phyloP scores from a whole-genome alignment of 1,284 basidiomycete species.

The Macrocystidia cucumis region DNA sequence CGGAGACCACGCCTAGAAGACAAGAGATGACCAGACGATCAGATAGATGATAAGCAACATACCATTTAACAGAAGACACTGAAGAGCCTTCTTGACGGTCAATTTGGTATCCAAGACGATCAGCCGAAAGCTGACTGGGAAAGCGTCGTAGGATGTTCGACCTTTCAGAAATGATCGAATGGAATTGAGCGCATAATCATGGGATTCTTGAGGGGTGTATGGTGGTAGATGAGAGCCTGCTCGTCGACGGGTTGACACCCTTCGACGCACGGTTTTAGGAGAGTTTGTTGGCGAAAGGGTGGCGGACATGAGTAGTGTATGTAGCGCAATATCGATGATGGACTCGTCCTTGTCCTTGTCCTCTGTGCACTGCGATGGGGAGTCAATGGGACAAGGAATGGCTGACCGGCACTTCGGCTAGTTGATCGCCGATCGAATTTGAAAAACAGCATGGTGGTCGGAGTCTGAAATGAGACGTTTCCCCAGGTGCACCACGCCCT shows the following conservation, averaged over 20 bases:
- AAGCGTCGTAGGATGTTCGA: slow-evolving; percentile 89
- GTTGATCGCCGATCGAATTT: too few relatives aligned
- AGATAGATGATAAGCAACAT: slow-evolving; percentile 4
- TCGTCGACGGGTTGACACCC: slow-evolving; percentile 36
- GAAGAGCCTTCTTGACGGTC: slow-evolving; percentile 88
- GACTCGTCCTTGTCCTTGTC: too few relatives aligned
- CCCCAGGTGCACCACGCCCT: too few relatives aligned
- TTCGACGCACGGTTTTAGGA: slow-evolving; percentile 24
- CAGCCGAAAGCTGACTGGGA: slow-evolving; percentile 92
- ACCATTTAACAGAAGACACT: slow-evolving; percentile 88
- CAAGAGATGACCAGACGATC: slow-evolving; percentile 7
- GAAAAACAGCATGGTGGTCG: too few relatives aligned
- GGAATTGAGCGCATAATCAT: slow-evolving; percentile 68
- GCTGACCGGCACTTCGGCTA: too few relatives aligned
- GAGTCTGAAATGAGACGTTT: too few relatives aligned
- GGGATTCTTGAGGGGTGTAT: slow-evolving; percentile 44
- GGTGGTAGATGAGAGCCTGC: slow-evolving; percentile 55
- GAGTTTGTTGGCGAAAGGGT: slow-evolving; percentile 25
- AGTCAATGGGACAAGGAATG: too few relatives aligned
- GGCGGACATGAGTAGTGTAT: too few relatives aligned
- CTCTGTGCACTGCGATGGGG: too few relatives aligned
- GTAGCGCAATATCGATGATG: too few relatives aligned
- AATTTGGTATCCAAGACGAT: slow-evolving; percentile 95
- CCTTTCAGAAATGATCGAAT: slow-evolving; percentile 83
- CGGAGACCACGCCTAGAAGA: slow-evolving; percentile 85